Conservation (phyloP, 2,329 filamentous ascomycete genomes). For the Arthrocladium fulminans region DNA sequence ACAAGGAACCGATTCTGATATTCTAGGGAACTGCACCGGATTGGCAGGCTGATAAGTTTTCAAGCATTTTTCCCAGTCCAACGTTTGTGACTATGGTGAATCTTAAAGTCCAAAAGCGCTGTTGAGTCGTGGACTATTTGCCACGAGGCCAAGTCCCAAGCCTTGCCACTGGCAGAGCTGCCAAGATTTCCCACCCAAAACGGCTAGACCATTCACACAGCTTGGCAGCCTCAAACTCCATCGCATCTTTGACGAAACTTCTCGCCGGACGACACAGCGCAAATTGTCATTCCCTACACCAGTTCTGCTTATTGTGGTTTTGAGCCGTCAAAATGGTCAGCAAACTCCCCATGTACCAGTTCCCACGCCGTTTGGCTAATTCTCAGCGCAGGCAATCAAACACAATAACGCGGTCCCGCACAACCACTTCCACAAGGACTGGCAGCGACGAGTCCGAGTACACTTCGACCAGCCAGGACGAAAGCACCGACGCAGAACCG, state of each 20-base stretch:
- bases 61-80: too few species aligned
- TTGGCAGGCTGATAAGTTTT: too few species aligned
- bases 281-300: conserved; percentile 2
- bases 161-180: conserved; percentile 26
- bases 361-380: not conserved
- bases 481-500: conserved; percentile 86
- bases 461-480: conserved; percentile 99
- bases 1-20: too few species aligned
- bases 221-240: not conserved
- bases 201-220: too few species aligned
- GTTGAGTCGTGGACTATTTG: too few species aligned
- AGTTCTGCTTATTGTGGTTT: conserved; percentile 36
- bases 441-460: conserved; percentile 96
- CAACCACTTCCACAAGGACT: conserved; percentile 92
- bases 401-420: conserved; percentile 54
- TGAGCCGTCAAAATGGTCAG: conserved; percentile 46
- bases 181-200: not conserved
- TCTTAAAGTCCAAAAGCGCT: too few species aligned
- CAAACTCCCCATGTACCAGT: conserved; percentile 1
- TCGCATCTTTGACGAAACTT: not conserved
- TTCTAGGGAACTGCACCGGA: too few species aligned
- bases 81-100: too few species aligned
- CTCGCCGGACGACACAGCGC: conserved; percentile 7
- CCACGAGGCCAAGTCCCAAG: not conserved
- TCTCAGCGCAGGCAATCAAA: conserved; percentile 73